A percentile compares a stretch with the other conserved stretches of the same genome.
Conservation (phyloP, 1,284 basidiomycete species). For the Ceraceosorus guamensis region DNA sequence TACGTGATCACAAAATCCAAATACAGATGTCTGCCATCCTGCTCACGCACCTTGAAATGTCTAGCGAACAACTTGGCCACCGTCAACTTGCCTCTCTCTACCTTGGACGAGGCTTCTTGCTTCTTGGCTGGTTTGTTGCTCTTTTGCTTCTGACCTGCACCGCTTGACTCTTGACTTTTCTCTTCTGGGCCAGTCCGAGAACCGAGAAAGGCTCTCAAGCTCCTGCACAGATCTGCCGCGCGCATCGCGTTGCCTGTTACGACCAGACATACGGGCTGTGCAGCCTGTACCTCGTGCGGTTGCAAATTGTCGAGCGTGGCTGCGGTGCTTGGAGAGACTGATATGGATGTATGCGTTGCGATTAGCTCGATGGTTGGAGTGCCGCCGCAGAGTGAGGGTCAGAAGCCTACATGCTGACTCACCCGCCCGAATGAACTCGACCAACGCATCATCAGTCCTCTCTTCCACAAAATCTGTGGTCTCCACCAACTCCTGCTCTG, state of each 20-base stretch:
- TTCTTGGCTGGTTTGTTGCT: neutral
- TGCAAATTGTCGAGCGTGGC: too few relatives aligned
- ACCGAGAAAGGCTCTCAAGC: constrained; percentile 16
- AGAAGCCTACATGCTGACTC: too few relatives aligned
- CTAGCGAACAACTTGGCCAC: constrained; percentile 45
- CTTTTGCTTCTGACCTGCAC: constrained; percentile 6
- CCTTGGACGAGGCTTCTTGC: neutral
- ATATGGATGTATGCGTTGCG: too few relatives aligned
- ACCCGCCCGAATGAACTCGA: too few relatives aligned
- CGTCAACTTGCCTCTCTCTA: constrained; percentile 7
- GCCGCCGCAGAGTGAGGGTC: too few relatives aligned
- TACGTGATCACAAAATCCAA: too few relatives aligned
- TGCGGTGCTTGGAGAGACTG: too few relatives aligned
- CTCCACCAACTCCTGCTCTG: too few relatives aligned
- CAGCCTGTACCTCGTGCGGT: constrained; percentile 6
- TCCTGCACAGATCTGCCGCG: constrained; percentile 33
- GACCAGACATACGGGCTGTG: constrained; percentile 25
- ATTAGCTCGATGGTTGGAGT: too few relatives aligned
- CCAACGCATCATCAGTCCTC: too few relatives aligned
- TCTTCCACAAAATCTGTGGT: too few relatives aligned
- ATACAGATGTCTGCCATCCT: neutral
- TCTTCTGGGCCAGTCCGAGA: constrained; percentile 7
- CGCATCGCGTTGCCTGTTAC: constrained; percentile 41
- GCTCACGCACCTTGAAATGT: constrained; percentile 31
- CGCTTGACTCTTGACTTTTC: constrained; percentile 10